Evolutionary conservation across 306 rosid species (phyloP).

Genomic region (Gillenia trifoliata): DNA sequence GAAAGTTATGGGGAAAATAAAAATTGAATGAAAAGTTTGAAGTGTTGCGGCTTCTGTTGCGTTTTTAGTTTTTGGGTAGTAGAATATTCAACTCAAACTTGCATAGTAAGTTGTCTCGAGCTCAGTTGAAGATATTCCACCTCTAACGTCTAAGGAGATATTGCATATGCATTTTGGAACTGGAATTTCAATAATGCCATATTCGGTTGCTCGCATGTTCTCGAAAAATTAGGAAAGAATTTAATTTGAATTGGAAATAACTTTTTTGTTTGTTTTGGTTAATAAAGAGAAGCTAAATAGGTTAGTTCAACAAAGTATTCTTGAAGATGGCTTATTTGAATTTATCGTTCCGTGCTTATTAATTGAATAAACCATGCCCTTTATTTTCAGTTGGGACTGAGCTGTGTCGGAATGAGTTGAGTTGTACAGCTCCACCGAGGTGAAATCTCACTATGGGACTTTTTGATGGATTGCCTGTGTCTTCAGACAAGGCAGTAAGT

Average conservation of each 20-base stretch:
- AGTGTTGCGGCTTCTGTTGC: background rate
- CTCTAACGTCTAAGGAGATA: background rate
- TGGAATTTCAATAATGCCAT: background rate
- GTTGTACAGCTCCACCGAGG: slow-evolving; percentile 35
- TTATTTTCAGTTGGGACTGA: slow-evolving; percentile 31
- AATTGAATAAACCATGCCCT: background rate
- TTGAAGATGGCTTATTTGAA: background rate
- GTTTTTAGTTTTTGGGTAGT: background rate
- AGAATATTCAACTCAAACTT: background rate
- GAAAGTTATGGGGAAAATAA: background rate
- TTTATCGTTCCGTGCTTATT: background rate
- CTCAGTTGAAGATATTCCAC: background rate
- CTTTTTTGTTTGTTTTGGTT: background rate
- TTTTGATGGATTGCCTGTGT: slow-evolving; percentile 86
- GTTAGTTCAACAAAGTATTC: background rate
- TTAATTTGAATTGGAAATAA: background rate
- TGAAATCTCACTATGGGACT: slow-evolving; percentile 64
- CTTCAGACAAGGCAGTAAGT: slow-evolving; percentile 77
- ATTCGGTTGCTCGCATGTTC: background rate
- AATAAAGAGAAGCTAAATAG: background rate
- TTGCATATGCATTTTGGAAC: background rate
- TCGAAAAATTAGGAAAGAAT: background rate
- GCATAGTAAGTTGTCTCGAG: background rate
- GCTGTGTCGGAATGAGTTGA: slow-evolving; percentile 32
- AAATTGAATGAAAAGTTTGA: background rate